Percentiles rank a stretch among this genome's conserved stretches.
Evolutionary conservation across 129 eudicot species (phyloP).

Genomic region (Artemisia argyi): DNA sequence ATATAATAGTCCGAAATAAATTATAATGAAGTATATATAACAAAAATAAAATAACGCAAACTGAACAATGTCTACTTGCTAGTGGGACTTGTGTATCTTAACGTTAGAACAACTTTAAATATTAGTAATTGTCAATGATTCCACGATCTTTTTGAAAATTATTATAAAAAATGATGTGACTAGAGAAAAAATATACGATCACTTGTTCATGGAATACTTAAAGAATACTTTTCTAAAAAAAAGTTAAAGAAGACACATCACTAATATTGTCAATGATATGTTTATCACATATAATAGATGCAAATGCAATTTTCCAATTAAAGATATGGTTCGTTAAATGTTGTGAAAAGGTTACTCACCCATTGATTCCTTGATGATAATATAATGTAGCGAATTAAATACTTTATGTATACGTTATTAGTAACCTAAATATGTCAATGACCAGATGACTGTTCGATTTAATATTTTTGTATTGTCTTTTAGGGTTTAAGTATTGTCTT

Average conservation of each 20-base stretch:
- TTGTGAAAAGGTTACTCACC: neutral
- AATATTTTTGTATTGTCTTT: too few species aligned
- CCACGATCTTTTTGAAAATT: neutral
- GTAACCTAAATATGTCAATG: too few species aligned
- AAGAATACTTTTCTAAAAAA: neutral
- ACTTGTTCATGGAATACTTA: neutral
- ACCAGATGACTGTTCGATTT: too few species aligned
- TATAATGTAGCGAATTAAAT: too few species aligned
- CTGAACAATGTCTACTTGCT: neutral
- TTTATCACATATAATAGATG: neutral
- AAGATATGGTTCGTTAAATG: neutral
- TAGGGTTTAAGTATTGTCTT: too few species aligned
- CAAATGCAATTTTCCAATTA: neutral
- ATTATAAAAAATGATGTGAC: constrained; percentile 1
- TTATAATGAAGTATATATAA: too few species aligned
- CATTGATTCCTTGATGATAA: too few species aligned
- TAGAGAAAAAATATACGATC: neutral
- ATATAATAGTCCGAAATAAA: too few species aligned
- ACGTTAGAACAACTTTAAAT: constrained; percentile 3
- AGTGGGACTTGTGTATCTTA: constrained; percentile 15
- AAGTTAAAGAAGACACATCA: neutral
- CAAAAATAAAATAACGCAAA: too few species aligned
- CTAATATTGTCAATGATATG: neutral
- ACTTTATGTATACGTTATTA: too few species aligned
- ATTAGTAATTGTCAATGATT: constrained; percentile 12